phyloP scores from a whole-genome alignment of 2,329 filamentous ascomycete species.

The Coleophoma cylindrospora region DNA sequence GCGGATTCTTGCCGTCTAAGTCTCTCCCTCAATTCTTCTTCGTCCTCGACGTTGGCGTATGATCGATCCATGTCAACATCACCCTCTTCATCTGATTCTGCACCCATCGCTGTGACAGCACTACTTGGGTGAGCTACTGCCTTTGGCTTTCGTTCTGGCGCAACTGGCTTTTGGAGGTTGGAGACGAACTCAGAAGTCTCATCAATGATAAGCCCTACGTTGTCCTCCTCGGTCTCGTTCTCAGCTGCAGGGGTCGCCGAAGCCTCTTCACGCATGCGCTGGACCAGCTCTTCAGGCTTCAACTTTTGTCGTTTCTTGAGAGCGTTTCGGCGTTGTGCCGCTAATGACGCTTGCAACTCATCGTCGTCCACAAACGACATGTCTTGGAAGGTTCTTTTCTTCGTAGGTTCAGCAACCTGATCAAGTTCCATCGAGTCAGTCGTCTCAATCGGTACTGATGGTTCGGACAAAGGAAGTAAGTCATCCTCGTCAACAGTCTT shows the following conservation, averaged over 20 bases:
- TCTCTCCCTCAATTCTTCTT: constrained; percentile 41
- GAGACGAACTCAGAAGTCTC: constrained; percentile 94
- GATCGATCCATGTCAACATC: constrained; percentile 33
- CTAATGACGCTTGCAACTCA: constrained; percentile 80
- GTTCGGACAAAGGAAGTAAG: constrained; percentile 40
- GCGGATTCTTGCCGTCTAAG: constrained; percentile 41
- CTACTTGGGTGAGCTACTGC: constrained; percentile 30
- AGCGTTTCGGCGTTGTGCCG: constrained; percentile 74
- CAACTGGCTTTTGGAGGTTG: constrained; percentile 66
- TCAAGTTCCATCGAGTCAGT: constrained; percentile 74
- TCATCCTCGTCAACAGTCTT: constrained; percentile 60
- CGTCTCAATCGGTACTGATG: constrained; percentile 24
- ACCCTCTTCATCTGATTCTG: constrained; percentile 34
- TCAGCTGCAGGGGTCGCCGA: constrained; percentile 51
- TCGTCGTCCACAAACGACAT: constrained; percentile 83
- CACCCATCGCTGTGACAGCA: constrained; percentile 39
- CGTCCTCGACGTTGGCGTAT: constrained; percentile 33
- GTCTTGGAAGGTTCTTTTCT: constrained; percentile 62
- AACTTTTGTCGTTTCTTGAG: constrained; percentile 89
- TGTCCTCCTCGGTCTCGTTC: constrained; percentile 44
- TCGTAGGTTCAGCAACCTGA: constrained; percentile 39
- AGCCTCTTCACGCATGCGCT: constrained; percentile 65
- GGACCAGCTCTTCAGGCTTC: constrained; percentile 81
- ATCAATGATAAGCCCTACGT: constrained; percentile 77
- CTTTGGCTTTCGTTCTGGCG: constrained; percentile 41